These are phyloP conservation scores for Lentinus tigrinus DNA, from an alignment of 768 basidiomycete genomes.

Conservation along the genomic window DNA sequence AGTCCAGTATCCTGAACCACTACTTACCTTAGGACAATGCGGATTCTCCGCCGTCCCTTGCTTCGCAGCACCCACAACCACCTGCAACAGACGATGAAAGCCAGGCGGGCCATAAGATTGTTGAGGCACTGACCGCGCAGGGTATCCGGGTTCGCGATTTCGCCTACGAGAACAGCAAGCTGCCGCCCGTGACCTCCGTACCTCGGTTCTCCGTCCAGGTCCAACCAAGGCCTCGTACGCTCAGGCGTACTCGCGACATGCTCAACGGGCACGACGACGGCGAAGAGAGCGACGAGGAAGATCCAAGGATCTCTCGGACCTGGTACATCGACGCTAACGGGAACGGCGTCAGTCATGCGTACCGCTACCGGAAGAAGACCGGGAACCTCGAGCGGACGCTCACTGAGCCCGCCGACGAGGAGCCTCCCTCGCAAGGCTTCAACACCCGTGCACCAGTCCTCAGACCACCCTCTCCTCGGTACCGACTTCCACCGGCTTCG, in stretches of 20 bases:
- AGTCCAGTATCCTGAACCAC: not conserved
- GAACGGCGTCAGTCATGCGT: conserved; percentile 5
- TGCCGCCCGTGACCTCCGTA: conserved; percentile 59
- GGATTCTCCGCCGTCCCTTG: not conserved
- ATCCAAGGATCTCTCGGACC: conserved; percentile 4
- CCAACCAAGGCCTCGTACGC: conserved; percentile 39
- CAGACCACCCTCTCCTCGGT: conserved; percentile 6
- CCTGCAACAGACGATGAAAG: not conserved
- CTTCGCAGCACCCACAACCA: conserved; percentile 5
- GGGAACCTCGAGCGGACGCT: conserved; percentile 30
- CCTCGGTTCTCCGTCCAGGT: conserved; percentile 44
- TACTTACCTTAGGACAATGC: not conserved
- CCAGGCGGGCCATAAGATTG: not conserved
- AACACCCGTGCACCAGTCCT: conserved; percentile 11
- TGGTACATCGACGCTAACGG: conserved; percentile 16
- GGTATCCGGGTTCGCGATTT: conserved; percentile 56
- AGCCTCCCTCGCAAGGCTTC: conserved; percentile 4
- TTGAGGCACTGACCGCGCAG: conserved; percentile 26
- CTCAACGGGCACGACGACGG: conserved; percentile 28
- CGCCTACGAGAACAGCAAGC: conserved; percentile 64
- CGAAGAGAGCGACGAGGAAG: conserved; percentile 15
- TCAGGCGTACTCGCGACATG: conserved; percentile 38
- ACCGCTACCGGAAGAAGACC: conserved; percentile 24
- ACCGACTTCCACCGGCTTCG: not conserved
- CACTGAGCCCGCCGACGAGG: conserved; percentile 35